Base-by-base conservation (phyloP, 2,329 filamentous ascomycete genomes). In the Nigrograna mackinnonii region DNA sequence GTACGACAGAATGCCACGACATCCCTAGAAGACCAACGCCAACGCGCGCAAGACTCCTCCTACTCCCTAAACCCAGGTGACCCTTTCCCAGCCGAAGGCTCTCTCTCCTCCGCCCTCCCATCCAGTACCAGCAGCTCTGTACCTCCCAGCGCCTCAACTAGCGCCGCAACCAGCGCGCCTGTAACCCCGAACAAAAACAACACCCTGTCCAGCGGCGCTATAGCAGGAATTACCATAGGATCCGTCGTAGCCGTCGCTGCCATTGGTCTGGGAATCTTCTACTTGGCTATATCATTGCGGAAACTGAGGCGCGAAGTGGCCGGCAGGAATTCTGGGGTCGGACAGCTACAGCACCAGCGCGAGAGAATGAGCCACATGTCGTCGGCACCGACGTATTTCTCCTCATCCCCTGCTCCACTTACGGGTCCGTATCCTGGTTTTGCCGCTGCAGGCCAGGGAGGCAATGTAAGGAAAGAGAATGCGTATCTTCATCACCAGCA, bases 181-280 rank as follows among this genome's bases (percentile, higher is more conserved):
- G 17, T 40, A 21, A 24, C 21, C 5, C 36, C 35, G 17, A 34
- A 36, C 21, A 45, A 44, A 17, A 17, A 42, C n/a, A 12, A 11
- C 18, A 32, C 41, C 3, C 54, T 75, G 6, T 57, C 61, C 13
- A 46, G 51, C 5, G 71, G 70, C 19, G 66, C 69, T 2, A 72
- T 75, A 18, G 71, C 62, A 1, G 73, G 71, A 1, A 73, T 88
- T 9, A n/a, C 31, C 31, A 18, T 34, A 18, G 31, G 12, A 13
- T 12, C 31, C 11, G 11, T 34, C 12, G 11, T 28, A 64, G 86
- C 79, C 71, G 73, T 83, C 31, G 83, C 80, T 30, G 83, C 79
- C 4, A 35, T 62, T 4, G 34, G 42, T 17, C 48, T 55, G 6
- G 12, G 62, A 2, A 28, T 57, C 5, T 54, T 62, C 51, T 62